Conservation (phyloP, 1,139 yeast species). For the Geotrichum aggregatum region DNA sequence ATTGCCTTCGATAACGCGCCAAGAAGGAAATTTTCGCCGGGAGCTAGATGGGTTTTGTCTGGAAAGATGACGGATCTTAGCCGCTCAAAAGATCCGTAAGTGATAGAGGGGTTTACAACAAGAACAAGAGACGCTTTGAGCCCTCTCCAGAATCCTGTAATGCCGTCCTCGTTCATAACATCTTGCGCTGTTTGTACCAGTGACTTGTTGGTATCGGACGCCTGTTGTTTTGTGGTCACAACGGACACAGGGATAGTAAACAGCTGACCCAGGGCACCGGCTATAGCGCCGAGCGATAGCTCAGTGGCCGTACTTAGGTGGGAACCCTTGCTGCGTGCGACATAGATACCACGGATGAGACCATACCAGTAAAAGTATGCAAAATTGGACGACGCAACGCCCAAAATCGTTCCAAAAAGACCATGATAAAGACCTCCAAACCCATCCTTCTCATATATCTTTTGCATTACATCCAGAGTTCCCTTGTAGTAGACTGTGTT, state of each 20-base stretch:
- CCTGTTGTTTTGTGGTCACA: conserved; percentile 81
- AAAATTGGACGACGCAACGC: conserved; percentile 76
- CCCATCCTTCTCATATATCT: conserved; percentile 59
- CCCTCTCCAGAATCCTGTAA: conserved; percentile 78
- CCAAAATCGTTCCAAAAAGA: conserved; percentile 61
- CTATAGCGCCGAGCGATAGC: conserved; percentile 72
- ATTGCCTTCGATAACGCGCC: conserved; percentile 78
- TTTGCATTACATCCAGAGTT: conserved; percentile 58
- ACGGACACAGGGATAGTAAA: conserved; percentile 82
- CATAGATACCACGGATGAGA: conserved; percentile 58
- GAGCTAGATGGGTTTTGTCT: conserved; percentile 48
- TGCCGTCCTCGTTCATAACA: conserved; percentile 62
- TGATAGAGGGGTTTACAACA: conserved; percentile 80
- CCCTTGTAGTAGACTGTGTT: conserved; percentile 47
- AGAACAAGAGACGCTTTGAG: conserved; percentile 74
- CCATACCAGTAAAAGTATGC: conserved; percentile 87
- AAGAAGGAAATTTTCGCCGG: conserved; percentile 64
- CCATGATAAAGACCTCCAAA: conserved; percentile 75
- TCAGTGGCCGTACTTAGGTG: conserved; percentile 61
- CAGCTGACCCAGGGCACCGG: conserved; percentile 80
- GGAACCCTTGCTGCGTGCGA: conserved; percentile 46
- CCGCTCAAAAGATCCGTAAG: conserved; percentile 78
- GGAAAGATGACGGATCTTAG: conserved; percentile 55
- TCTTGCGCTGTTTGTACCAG: conserved; percentile 51
- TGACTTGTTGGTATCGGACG: conserved; percentile 32